Conservation (phyloP, 1,284 basidiomycete species). For the Quambalaria eucalypti region DNA sequence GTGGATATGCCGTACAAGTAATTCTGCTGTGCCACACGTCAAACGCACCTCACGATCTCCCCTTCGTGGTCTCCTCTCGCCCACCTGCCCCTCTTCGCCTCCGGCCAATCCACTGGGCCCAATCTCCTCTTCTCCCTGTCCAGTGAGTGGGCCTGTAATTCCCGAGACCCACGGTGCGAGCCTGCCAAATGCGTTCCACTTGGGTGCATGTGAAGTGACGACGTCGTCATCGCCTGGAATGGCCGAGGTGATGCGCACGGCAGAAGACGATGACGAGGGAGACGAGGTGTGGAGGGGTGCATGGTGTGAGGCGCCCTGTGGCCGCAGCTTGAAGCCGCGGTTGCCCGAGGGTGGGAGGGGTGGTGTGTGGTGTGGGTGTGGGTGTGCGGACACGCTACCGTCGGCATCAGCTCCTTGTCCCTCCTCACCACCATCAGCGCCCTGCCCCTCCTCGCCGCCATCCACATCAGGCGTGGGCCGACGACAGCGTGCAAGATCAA, state of each 20-base stretch:
- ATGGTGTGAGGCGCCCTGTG: neutral
- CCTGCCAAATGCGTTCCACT: neutral
- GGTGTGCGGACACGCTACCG: neutral
- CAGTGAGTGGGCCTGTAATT: neutral
- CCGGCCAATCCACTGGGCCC: neutral
- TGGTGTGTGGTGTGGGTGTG: neutral
- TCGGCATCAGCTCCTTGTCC: neutral
- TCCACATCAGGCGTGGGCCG: too few relatives aligned
- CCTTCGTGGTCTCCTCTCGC: neutral
- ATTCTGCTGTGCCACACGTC: neutral
- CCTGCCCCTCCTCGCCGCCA: too few relatives aligned
- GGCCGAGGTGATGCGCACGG: neutral
- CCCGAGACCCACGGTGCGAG: neutral
- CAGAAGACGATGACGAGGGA: neutral
- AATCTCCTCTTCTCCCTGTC: neutral
- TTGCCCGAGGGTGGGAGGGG: neutral
- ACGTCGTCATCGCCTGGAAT: neutral
- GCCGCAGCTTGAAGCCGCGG: neutral
- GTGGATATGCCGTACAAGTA: neutral
- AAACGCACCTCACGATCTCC: neutral
- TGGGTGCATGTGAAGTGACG: neutral
- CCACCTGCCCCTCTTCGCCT: conserved; percentile 2
- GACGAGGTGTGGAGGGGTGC: neutral
- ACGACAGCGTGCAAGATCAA: neutral
- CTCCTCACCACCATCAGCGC: too few relatives aligned